These are phyloP conservation scores for Vitis hybrid DNA, from an alignment of 177 flowering plant species.

Conservation along the genomic window DNA sequence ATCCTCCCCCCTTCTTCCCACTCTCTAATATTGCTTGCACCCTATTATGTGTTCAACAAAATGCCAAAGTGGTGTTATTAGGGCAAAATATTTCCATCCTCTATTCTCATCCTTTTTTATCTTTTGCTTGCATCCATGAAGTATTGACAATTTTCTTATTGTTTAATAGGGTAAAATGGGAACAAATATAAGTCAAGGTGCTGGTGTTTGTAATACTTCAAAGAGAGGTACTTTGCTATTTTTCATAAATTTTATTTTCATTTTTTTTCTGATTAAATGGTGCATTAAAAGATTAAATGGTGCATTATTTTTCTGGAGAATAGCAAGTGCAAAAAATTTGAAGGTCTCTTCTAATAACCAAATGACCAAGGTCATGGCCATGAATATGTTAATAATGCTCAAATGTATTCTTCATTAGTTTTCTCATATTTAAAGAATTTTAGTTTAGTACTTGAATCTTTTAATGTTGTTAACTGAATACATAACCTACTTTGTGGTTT, in stretches of 20 bases:
- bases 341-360: slow-evolving; percentile 24
- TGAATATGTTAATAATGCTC: slow-evolving; percentile 15
- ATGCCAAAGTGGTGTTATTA: no score
- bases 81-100: neutral
- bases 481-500: no score
- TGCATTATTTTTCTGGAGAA: slow-evolving; percentile 9
- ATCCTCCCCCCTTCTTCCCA: no score
- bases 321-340: slow-evolving; percentile 14
- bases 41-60: no score
- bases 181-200: slow-evolving; percentile 16
- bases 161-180: slow-evolving; percentile 35
- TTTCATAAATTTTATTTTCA: neutral
- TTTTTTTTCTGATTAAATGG: neutral
- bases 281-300: neutral
- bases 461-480: neutral
- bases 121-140: neutral
- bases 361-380: slow-evolving; percentile 20
- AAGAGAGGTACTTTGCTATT: slow-evolving; percentile 27
- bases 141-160: neutral
- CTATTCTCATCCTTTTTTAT: neutral
- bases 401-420: slow-evolving; percentile 27
- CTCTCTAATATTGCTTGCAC: no score
- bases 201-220: slow-evolving; percentile 4
- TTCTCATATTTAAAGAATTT: neutral
- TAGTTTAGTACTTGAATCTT: neutral